Base-by-base conservation (phyloP, 768 basidiomycete genomes). In the Tricholoma flavovirens region DNA sequence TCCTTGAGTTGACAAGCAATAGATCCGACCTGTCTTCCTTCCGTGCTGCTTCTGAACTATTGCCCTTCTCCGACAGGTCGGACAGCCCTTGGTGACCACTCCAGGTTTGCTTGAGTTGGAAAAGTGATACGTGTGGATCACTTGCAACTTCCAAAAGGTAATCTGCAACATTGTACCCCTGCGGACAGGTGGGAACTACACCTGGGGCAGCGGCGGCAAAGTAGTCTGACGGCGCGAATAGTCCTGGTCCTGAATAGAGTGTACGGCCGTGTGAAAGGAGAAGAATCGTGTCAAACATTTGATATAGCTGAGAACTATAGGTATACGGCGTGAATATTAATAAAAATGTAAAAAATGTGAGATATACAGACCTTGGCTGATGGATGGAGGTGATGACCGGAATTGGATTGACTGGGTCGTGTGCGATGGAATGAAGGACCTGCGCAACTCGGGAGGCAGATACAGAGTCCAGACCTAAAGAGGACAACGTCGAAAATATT, bases 161-260 rank as follows among this genome's bases (percentile, higher is more conserved):
- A 67, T 98, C 95, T 0, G 95, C 93, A 15, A 95, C 81, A 63
- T 97, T 97, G 73, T 95, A 94, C 0, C 91, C 93, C 49, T 83
- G 77, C 7, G 82, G 87, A 64, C 85, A 92, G 9, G 79, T 71
- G 6, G 72, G 73, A 3, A 79, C 71, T 3, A 70, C 65, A 1
- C 63, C 69, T 3, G 71, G 59, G 5, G 79, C 77, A 21, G 73
- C 68, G 19, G 62, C 71, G 1, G 81, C 75, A 64, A 95, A 90
- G 66, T 88, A 78, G 10, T 82, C 79, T 0, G 79, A 81, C 0
- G 93, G 91, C 0, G 79, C 77, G 54, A 86, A 80, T 0, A 81
- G 80, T 2, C 93, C 93, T 0, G 82, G 77, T 2, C 94, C 94
- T 17, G 80, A 83, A 71, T 94, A 97, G 1, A 96, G 67, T 4